These are phyloP conservation scores for Agrocybe chaxingu DNA, from an alignment of 768 basidiomycete genomes.

Conservation along the genomic window DNA sequence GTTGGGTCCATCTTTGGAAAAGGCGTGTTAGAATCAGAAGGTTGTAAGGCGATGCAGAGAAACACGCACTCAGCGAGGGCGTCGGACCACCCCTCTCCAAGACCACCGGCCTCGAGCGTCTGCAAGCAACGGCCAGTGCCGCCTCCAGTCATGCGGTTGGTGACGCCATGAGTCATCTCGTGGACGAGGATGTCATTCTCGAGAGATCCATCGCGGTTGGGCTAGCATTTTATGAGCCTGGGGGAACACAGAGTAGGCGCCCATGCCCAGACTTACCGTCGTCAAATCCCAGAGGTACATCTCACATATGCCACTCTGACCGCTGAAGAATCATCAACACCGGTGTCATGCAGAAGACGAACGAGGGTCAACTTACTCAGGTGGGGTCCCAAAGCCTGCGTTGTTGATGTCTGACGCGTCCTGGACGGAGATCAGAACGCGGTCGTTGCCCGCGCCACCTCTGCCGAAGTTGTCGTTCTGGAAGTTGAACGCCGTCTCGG, in stretches of 20 bases:
- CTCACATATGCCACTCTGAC: no score
- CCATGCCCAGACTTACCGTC: no score
- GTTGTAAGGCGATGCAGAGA: neutral
- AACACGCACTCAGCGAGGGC: slow-evolving; percentile 34
- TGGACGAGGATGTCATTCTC: slow-evolving; percentile 53
- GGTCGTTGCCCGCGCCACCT: slow-evolving; percentile 51
- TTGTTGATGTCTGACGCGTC: slow-evolving; percentile 45
- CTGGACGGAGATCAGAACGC: slow-evolving; percentile 55
- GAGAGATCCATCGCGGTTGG: slow-evolving; percentile 31
- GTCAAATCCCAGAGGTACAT: no score
- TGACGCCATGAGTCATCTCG: slow-evolving; percentile 46
- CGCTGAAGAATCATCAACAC: no score
- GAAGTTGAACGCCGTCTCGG: slow-evolving; percentile 46
- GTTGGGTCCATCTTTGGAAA: slow-evolving; percentile 32
- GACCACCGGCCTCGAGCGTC: slow-evolving; percentile 57
- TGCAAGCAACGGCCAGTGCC: slow-evolving; percentile 58
- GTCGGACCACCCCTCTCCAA: slow-evolving; percentile 70
- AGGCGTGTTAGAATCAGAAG: neutral
- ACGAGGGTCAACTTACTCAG: slow-evolving; percentile 28
- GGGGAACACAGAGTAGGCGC: no score
- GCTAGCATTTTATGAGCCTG: neutral
- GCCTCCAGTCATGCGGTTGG: slow-evolving; percentile 45
- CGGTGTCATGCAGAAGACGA: no score
- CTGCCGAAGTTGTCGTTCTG: slow-evolving; percentile 58
- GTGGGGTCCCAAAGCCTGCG: slow-evolving; percentile 40